Base-by-base conservation (phyloP, 495 filamentous ascomycete species). In the Penicillium argentinense region DNA sequence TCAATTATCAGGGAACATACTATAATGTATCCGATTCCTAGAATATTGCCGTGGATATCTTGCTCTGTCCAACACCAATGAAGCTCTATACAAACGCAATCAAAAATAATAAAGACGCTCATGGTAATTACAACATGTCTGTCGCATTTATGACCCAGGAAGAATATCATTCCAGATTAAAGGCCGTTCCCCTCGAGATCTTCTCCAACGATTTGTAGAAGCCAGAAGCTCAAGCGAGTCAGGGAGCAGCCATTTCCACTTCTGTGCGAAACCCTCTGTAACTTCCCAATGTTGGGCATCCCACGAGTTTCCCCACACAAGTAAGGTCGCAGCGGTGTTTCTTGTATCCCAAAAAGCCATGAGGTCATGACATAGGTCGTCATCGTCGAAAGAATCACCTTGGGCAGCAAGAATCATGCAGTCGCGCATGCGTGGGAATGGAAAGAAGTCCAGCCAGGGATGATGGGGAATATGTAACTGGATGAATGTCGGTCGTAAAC, bases 241-340 rank as follows among this genome's bases (percentile, higher is more conserved):
- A 17, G 50, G 56, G 2, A 79, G 30, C 18, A 74, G 45, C 48
- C 66, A 77, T 2, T 49, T 53, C 71, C 73, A 79, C 46, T 67
- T 73, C 16, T 26, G 45, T 28, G 59, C 32, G 34, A 79, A 77
- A 3, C 36, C 49, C 25, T 70, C 65, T 3, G 62, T 71, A 0
- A 73, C 45, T 47, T 77, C 75, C 75, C 74, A 79, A n/a, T 64
- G 65, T 0, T 36, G 47, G 0, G 59, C 34, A 27, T 67, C 53
- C 69, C 69, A 72, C 16, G 75, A 67, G 16, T 68, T 50, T 5
- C 71, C 66, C 75, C 75, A 79, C 9, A 75, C 67, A 28, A 78
- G 48, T 12, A 78, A 22, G 2, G 30, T 52, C 3, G 53, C 45
- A 19, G 27, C 28, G 5, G 41, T 53, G 29, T 47, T 53, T 8